Base-by-base conservation (phyloP, 2,329 filamentous ascomycete genomes). In the Thermoascus crustaceus region DNA sequence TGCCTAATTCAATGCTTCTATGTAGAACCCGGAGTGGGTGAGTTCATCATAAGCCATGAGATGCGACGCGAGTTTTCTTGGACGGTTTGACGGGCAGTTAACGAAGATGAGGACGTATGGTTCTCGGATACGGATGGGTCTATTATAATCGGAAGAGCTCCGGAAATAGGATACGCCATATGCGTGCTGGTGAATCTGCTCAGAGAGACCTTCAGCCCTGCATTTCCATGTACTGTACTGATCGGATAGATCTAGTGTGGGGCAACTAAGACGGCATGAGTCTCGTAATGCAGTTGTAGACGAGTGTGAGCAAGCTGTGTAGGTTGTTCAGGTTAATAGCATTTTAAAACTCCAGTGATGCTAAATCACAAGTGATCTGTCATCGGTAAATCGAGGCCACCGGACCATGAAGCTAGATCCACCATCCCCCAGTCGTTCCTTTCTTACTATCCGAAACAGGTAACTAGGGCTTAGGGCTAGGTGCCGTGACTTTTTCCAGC, bases 1-100 rank as follows among this genome's bases (percentile, higher is more conserved):
- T 35, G 21, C 9, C 56, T 63, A 48, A 60, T 48, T 19, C 25
- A 21, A 10, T 16, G n/a, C n/a, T n/a, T n/a, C 21, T n/a, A 17
- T 34, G 35, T 40, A 68, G 65, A 68, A 68, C 42, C 64, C 65
- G 14, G 63, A 68, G 44, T 68, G 61, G 57, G 62, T 61, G 47
- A 56, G 42, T 41, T 55, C 60, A 25, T 54, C 57, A 40, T 66
- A 57, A 54, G 13, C 13, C 26, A 17, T 13, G 26, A n/a, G n/a
- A n/a, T n/a, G n/a, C n/a, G 38, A 37, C 35, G 45, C 32, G 38
- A 45, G 40, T 13, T 42, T 37, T 41, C 22, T 38, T 41, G 35
- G 42, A 45, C 33, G 40, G 32, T 42, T 26, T 23, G 31, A 36
- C 44, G 38, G 37, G 31, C 31, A 35, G 39, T 34, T 43, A 43